Evolutionary conservation across 495 filamentous ascomycete genomes (phyloP), one percentile per base, ranked within the genome.

Genomic region (Achaetomiella virescens): DNA sequence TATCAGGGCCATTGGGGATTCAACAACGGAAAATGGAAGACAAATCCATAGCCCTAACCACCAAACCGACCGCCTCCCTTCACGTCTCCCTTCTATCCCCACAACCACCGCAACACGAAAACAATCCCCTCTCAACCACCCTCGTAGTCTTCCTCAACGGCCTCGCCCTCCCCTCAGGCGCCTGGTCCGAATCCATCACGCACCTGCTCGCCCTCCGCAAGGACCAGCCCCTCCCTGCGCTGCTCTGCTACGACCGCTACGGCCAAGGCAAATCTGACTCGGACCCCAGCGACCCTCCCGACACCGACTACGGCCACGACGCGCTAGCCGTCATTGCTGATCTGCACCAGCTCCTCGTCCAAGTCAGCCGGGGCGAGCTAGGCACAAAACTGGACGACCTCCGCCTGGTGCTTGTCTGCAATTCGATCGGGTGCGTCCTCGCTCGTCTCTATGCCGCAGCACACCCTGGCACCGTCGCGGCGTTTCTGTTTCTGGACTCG

Each of bases 101-200:
- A 40, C 31, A 17, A 3, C 25, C 54, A 21, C 20, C 48, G 7
- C 17, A 31, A n/a, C 20, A 21, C n/a, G n/a, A n/a, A n/a, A n/a
- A n/a, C n/a, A 61, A 52, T 24, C 56, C 55, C 38, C 41, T 64
- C 31, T 55, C 66, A 12, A 46, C 60, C 20, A 62, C 62, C n/a
- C 73, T 84, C 20, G 54, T 85, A 43, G 77, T 87, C 50, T 86
- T 83, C 59, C 67, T 86, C 42, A 87, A 86, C 60, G 84, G 84
- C 14, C 74, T 86, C 49, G 69, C 76, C 31, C 70, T 78, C 7
- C 78, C 80, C 11, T 71, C 80, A 54, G 55, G 69, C 0, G 64
- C 67, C 27, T 86, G 83, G 83, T 36, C 61, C 6, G 68, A 71
- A 0, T 59, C 75, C 11, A 76, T 85, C 43, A 27, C 64, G 3